A percentile compares a stretch with the other conserved stretches of the same genome.
Conservation (phyloP, 2,329 filamentous ascomycete genomes). For the Clarireedia sp. region DNA sequence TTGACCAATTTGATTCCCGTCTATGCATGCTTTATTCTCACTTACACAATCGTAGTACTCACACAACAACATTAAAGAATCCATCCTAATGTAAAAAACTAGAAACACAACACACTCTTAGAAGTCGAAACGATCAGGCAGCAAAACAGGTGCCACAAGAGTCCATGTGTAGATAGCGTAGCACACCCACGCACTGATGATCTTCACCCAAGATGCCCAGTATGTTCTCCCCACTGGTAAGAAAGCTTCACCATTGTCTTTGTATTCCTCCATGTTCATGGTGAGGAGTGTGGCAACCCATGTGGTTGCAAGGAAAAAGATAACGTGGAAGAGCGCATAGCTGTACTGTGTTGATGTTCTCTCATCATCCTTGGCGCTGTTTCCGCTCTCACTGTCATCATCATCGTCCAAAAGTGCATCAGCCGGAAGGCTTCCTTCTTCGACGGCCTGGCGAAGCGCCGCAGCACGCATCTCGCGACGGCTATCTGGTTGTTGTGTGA, state of each 20-base stretch:
- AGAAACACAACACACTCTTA: neutral
- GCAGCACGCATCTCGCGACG: constrained; percentile 90
- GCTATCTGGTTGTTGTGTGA: constrained; percentile 71
- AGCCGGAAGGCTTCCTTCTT: constrained; percentile 84
- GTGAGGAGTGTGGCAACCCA: constrained; percentile 92
- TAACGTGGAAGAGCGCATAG: constrained; percentile 92
- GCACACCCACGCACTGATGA: constrained; percentile 94
- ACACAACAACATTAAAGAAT: constrained; percentile 4
- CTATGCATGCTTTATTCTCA: neutral
- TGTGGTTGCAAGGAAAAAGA: constrained; percentile 91
- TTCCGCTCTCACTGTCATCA: constrained; percentile 51
- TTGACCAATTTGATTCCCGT: too few relatives aligned
- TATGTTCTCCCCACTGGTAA: constrained; percentile 90
- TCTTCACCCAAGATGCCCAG: constrained; percentile 98
- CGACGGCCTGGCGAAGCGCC: constrained; percentile 83
- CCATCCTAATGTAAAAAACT: neutral
- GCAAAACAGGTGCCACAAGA: constrained; percentile 72
- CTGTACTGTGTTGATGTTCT: constrained; percentile 86
- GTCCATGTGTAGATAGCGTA: constrained; percentile 94
- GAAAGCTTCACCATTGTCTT: constrained; percentile 67
- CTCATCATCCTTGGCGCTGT: constrained; percentile 75
- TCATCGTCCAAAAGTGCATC: constrained; percentile 73
- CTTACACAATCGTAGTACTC: constrained; percentile 5
- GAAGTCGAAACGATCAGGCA: constrained; percentile 72
- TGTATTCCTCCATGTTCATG: constrained; percentile 62